A percentile compares a stretch with the other conserved stretches of the same genome.
phyloP scores from a whole-genome alignment of 2,329 filamentous ascomycete genomes.

The Penicillium concentricum region DNA sequence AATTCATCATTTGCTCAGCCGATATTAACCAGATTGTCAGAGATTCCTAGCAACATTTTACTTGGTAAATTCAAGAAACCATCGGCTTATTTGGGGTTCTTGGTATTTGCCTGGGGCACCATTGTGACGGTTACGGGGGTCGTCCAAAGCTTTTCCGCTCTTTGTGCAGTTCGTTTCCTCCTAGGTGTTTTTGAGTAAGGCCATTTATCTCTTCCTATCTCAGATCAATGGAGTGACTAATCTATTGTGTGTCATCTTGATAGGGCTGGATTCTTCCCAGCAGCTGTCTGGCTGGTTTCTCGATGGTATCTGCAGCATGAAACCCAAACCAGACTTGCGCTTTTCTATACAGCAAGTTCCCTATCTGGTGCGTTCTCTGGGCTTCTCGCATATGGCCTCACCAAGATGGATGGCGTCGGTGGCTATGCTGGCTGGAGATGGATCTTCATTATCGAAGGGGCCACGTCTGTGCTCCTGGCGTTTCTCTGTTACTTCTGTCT shows the following conservation, averaged over 20 bases:
- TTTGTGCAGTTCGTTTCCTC: background rate
- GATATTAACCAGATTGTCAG: background rate
- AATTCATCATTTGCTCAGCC: background rate
- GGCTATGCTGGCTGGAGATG: background rate
- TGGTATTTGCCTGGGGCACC: background rate
- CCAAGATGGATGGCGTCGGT: background rate
- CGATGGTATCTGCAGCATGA: background rate
- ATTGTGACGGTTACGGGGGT: background rate
- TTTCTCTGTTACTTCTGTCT: background rate
- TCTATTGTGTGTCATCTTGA: background rate
- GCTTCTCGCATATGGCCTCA: background rate
- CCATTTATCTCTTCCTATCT: background rate
- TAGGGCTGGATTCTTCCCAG: background rate
- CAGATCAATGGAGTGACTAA: background rate
- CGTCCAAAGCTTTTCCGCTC: background rate
- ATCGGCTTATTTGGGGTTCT: background rate
- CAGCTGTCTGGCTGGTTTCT: background rate
- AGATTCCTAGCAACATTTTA: background rate
- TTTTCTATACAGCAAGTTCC: background rate
- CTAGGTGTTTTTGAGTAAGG: background rate
- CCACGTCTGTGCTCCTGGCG: background rate
- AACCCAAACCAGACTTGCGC: background rate
- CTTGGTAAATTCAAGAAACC: background rate
- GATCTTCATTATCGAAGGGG: background rate
- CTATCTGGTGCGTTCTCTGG: background rate